These are phyloP conservation scores for Olyra latifolia DNA, from an alignment of 176 grass and related monocot species.

Conservation along the genomic window DNA sequence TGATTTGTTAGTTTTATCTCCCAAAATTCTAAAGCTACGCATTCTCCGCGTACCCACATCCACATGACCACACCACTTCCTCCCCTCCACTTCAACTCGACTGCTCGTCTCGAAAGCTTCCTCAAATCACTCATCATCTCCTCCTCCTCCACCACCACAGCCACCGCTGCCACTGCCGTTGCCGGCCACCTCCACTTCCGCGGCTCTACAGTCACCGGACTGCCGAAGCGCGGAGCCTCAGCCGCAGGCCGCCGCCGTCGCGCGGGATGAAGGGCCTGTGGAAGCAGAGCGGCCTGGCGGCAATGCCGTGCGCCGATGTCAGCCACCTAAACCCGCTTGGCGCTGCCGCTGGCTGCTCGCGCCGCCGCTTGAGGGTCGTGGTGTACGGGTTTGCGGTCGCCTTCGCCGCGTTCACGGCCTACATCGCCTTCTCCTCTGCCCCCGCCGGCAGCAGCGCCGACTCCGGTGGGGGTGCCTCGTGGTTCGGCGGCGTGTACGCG, in stretches of 20 bases:
- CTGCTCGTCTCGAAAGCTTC: neutral
- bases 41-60: too few relatives aligned
- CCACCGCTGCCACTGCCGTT: neutral
- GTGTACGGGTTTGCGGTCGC: slow-evolving; percentile 53
- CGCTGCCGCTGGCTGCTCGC: neutral
- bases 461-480: slow-evolving; percentile 27
- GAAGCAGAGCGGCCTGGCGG: slow-evolving; percentile 51
- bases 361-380: slow-evolving; percentile 48
- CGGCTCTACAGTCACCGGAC: neutral
- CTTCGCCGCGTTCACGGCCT: slow-evolving; percentile 70
- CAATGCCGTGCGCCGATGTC: slow-evolving; percentile 21
- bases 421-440: slow-evolving; percentile 47
- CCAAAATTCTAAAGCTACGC: too few relatives aligned
- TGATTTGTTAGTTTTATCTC: too few relatives aligned
- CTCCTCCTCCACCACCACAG: neutral
- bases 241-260: neutral
- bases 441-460: neutral
- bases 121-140: slow-evolving; percentile 11
- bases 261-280: slow-evolving; percentile 46
- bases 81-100: neutral
- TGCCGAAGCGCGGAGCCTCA: neutral
- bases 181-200: neutral
- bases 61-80: too few relatives aligned
- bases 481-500: slow-evolving; percentile 65
- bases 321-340: slow-evolving; percentile 17